These are phyloP conservation scores for Chaetoceros muelleri DNA, from an alignment of 108 stramenopile species.

Conservation along the genomic window DNA sequence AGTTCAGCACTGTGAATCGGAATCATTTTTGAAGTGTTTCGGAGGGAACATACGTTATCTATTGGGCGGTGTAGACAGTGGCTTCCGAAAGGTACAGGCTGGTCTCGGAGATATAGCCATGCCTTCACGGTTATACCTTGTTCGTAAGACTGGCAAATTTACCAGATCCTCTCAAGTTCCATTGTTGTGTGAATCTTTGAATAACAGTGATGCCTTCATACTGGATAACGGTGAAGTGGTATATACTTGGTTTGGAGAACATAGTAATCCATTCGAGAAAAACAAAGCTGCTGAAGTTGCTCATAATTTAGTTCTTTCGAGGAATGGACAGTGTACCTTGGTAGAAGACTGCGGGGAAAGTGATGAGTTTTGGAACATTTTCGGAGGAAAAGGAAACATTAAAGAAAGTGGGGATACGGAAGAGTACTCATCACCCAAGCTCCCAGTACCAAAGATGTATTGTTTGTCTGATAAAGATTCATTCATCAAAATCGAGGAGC, in stretches of 20 bases:
- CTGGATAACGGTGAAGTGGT: conserved; percentile 59
- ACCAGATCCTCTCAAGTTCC: conserved; percentile 37
- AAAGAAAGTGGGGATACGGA: conserved; percentile 17
- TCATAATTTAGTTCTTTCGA: conserved; percentile 28
- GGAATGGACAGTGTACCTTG: conserved; percentile 32
- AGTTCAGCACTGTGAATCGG: conserved; percentile 45
- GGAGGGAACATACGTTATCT: conserved; percentile 42
- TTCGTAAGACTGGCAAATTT: conserved; percentile 34
- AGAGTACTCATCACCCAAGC: conserved; percentile 3
- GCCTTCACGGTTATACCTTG: conserved; percentile 27
- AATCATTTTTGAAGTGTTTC: conserved; percentile 28
- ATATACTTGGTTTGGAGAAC: conserved; percentile 57
- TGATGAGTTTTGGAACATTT: conserved; percentile 50
- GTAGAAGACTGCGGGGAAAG: conserved; percentile 27
- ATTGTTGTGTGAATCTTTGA: conserved; percentile 25
- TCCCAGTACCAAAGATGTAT: conserved; percentile 16
- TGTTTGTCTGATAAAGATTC: conserved; percentile 34
- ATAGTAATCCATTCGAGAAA: conserved; percentile 53
- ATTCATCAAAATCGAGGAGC: conserved; percentile 18
- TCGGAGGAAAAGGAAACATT: conserved; percentile 47
- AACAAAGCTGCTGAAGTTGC: conserved; percentile 48
- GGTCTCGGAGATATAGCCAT: conserved; percentile 28
- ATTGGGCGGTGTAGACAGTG: conserved; percentile 61
- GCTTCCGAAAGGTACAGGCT: conserved; percentile 51
- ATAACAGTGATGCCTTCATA: conserved; percentile 66